Evolutionary conservation across 352 stramenopile species (phyloP).

Genomic region (Pythium aphanidermatum): DNA sequence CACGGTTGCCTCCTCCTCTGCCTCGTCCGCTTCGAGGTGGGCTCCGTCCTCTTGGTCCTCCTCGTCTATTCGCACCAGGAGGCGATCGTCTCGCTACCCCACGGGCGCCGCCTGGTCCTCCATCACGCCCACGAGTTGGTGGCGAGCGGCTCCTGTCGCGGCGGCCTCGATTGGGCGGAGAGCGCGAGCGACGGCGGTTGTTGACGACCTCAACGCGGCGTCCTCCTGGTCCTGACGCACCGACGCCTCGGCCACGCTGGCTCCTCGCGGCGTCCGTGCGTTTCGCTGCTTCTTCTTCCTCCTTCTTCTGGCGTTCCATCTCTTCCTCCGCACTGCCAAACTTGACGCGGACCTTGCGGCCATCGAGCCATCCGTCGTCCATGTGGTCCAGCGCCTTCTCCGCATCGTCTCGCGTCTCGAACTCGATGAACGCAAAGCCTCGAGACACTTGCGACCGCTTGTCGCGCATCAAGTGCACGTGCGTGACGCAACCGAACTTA

Average conservation of each 20-base stretch:
- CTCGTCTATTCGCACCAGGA: too few relatives aligned
- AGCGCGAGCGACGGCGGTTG: too few relatives aligned
- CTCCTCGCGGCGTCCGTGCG: too few relatives aligned
- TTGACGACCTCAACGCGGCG: too few relatives aligned
- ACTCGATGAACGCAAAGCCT: conserved; percentile 48
- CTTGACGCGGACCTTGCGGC: conserved; percentile 64
- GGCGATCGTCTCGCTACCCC: too few relatives aligned
- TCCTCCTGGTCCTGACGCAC: conserved; percentile 8
- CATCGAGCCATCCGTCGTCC: conserved; percentile 83
- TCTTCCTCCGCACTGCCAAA: conserved; percentile 9
- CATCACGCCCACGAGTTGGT: too few relatives aligned
- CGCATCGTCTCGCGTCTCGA: conserved; percentile 43
- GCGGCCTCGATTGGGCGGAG: too few relatives aligned
- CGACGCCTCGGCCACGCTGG: neutral
- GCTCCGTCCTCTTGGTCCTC: conserved; percentile 43
- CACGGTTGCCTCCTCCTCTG: neutral
- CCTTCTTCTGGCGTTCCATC: conserved; percentile 9
- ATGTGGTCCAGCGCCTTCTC: conserved; percentile 63
- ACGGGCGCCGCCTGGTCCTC: too few relatives aligned
- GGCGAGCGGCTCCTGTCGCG: too few relatives aligned
- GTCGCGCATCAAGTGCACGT: conserved; percentile 42
- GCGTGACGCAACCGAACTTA: conserved; percentile 69
- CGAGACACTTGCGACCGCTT: conserved; percentile 21
- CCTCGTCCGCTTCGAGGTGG: conserved; percentile 11
- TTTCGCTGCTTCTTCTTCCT: conserved; percentile 9